phyloP scores from a whole-genome alignment of 2,329 filamentous ascomycete species.

The Aspergillus calidoustus region DNA sequence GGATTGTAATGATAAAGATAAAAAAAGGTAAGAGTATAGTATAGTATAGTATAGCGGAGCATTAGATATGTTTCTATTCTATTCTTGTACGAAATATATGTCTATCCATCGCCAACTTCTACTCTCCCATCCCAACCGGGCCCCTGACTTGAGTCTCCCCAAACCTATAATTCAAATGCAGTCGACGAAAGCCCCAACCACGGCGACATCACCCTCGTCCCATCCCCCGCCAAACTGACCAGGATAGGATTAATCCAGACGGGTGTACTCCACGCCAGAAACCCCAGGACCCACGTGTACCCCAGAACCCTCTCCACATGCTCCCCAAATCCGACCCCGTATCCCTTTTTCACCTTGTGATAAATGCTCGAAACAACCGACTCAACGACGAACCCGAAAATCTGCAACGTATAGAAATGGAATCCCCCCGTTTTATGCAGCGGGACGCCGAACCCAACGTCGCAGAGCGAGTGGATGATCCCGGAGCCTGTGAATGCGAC shows the following conservation, averaged over 20 bases:
- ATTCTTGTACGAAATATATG: not conserved
- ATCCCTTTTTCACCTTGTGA: not conserved
- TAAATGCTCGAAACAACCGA: not conserved
- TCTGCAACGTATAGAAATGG: conserved; percentile 27
- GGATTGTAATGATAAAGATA: not conserved
- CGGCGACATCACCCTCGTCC: conserved; percentile 22
- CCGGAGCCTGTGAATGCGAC: conserved; percentile 25
- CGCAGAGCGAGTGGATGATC: conserved; percentile 23
- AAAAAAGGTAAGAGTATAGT: no score
- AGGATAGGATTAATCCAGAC: conserved; percentile 29
- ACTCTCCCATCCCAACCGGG: no score
- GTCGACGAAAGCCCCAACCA: conserved; percentile 10
- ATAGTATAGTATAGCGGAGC: no score
- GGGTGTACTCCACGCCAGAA: conserved; percentile 23
- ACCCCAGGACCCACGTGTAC: conserved; percentile 24
- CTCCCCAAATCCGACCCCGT: not conserved
- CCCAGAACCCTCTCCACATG: conserved; percentile 8
- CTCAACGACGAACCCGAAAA: conserved; percentile 19
- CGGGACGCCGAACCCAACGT: conserved; percentile 24
- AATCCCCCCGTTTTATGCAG: conserved; percentile 18
- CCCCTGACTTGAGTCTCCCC: not conserved
- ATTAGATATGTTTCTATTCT: not conserved
- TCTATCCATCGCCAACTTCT: not conserved
- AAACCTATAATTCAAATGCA: not conserved
- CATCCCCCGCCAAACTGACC: conserved; percentile 18